These are phyloP conservation scores for Centella asiatica DNA, from an alignment of 129 eudicot species.

Conservation along the genomic window DNA sequence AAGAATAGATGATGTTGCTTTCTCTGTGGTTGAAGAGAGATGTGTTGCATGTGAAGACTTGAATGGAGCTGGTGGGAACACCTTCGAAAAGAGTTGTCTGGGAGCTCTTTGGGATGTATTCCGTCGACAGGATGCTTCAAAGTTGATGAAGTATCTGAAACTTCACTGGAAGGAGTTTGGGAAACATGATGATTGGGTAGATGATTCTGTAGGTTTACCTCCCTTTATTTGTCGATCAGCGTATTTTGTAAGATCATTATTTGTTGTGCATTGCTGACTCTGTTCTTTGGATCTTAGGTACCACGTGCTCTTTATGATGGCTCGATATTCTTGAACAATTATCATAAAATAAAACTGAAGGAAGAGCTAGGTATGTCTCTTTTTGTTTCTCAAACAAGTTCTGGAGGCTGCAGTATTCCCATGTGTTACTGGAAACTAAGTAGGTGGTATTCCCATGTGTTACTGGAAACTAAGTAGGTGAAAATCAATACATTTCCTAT, in stretches of 20 bases:
- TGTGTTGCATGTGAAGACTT: slow-evolving; percentile 33
- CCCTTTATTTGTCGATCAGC: background rate
- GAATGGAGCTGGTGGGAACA: slow-evolving; percentile 23
- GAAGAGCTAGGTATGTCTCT: slow-evolving; percentile 74
- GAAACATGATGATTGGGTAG: slow-evolving; percentile 23
- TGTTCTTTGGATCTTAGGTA: slow-evolving; percentile 33
- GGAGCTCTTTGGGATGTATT: slow-evolving; percentile 93
- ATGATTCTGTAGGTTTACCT: slow-evolving; percentile 37
- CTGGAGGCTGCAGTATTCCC: background rate
- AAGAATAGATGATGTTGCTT: slow-evolving; percentile 24
- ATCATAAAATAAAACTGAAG: slow-evolving; percentile 69
- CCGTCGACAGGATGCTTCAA: slow-evolving; percentile 72
- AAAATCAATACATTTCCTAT: background rate
- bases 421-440: background rate
- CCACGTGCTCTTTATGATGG: slow-evolving; percentile 56
- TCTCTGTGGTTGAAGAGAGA: slow-evolving; percentile 22
- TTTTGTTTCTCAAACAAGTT: background rate
- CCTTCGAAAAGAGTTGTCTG: slow-evolving; percentile 25
- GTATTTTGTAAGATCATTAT: background rate
- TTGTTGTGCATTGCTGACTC: slow-evolving; percentile 9
- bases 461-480: no score
- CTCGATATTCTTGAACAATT: slow-evolving; percentile 40
- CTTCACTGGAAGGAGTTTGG: slow-evolving; percentile 54
- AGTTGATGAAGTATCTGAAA: slow-evolving; percentile 54
- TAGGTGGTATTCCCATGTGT: no score